A percentile compares a stretch with the other conserved stretches of the same genome.
Conservation (phyloP, 2,329 filamentous ascomycete species). For the Aspergillus proliferans region DNA sequence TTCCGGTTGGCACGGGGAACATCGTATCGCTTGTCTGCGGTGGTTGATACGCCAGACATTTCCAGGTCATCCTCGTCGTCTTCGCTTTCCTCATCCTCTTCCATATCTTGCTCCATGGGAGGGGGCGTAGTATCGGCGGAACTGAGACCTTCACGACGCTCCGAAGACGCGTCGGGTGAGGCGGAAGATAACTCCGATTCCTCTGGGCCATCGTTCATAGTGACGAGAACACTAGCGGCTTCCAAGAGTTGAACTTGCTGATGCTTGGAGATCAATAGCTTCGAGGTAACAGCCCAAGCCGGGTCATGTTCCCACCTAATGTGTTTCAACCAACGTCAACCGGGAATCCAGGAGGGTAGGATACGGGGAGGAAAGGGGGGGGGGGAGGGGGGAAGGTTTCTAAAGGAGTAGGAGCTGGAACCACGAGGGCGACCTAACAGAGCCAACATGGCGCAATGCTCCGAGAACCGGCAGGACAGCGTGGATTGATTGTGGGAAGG, state of each 20-base stretch:
- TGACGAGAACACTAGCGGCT: conserved; percentile 89
- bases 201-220: conserved; percentile 69
- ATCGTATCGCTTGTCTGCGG: conserved; percentile 53
- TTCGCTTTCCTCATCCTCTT: conserved; percentile 45
- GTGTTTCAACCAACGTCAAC: conserved; percentile 36
- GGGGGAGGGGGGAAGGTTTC: conserved; percentile 16
- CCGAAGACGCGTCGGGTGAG: conserved; percentile 78
- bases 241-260: conserved; percentile 97
- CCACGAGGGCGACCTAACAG: conserved; percentile 36
- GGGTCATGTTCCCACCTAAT: conserved; percentile 98
- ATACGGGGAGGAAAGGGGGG: conserved; percentile 3
- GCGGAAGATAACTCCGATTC: conserved; percentile 76
- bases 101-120: conserved; percentile 58
- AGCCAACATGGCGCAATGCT: conserved; percentile 34
- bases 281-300: conserved; percentile 94
- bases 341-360: conserved; percentile 12
- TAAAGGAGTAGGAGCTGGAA: conserved; percentile 21
- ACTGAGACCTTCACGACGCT: conserved; percentile 65
- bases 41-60: conserved; percentile 47
- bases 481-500: conserved; percentile 40
- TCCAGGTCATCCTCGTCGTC: conserved; percentile 29
- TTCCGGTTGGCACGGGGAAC: conserved; percentile 16
- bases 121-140: conserved; percentile 91
- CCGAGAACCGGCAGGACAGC: conserved; percentile 40
- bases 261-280: conserved; percentile 97